Evolutionary conservation across 208 protist genomes (phyloP).

Genomic region (Strigomonas culicis): DNA sequence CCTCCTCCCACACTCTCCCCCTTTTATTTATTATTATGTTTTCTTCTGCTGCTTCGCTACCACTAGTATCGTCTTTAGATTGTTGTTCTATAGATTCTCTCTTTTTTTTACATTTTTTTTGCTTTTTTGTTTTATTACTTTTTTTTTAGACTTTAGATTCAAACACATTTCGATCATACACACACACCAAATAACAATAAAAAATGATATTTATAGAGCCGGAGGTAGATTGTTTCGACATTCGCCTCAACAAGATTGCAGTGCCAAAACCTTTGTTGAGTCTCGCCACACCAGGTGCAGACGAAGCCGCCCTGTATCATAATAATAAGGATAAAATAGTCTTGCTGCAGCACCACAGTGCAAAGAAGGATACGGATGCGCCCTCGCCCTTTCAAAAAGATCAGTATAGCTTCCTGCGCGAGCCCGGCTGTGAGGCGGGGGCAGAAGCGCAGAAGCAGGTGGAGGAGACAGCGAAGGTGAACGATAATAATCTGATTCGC

Average conservation of each 20-base stretch:
- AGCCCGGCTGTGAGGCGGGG: too few species aligned
- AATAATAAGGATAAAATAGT: conserved; percentile 3
- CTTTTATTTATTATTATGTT: conserved; percentile 3
- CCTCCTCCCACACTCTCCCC: conserved; percentile 10
- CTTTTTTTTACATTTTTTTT: conserved; percentile 5
- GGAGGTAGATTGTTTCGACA: not conserved
- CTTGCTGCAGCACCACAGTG: too few species aligned
- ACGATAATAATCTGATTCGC: too few species aligned
- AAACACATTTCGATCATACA: not conserved
- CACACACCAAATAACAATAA: not conserved
- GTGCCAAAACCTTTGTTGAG: not conserved
- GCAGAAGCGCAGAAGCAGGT: too few species aligned
- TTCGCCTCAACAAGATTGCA: not conserved
- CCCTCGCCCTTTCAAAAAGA: too few species aligned
- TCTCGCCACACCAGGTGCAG: not conserved
- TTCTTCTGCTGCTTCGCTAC: too few species aligned
- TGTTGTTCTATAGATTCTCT: conserved; percentile 6
- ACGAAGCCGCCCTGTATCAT: not conserved
- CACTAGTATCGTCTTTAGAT: too few species aligned
- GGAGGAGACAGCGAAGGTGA: too few species aligned
- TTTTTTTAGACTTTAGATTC: not conserved
- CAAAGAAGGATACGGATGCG: too few species aligned
- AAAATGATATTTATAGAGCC: conserved; percentile 2
- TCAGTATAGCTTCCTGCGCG: too few species aligned
- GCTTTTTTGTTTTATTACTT: not conserved